Evolutionary conservation across 371 early-diverging fungal genomes (phyloP), one percentile per base, ranked within the genome.

Genomic region (Apophysomyces ossiformis): DNA sequence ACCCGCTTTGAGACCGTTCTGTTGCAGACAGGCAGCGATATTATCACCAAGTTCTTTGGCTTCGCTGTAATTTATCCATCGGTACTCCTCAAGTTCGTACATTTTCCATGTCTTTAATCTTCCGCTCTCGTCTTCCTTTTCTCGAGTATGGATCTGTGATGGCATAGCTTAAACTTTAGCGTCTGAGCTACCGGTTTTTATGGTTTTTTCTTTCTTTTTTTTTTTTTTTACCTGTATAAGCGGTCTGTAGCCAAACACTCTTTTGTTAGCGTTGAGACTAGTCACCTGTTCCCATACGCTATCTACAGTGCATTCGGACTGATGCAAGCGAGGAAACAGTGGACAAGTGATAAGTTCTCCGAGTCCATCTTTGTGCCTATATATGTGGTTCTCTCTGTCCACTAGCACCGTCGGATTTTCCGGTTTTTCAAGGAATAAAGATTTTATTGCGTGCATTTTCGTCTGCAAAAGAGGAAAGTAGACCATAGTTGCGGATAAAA

Each of bases 71-170:
- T 67, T 74, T 58, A 77, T 70, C 87, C 87, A 85, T 44, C 71
- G 65, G 64, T 85, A 85, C 54, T 85, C 81, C 7, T 77, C 75
- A n/a, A 87, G 73, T 61, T 87, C 87, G 58, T 85, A 85, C 32
- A 73, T 75, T 21, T 70, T 67, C 87, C 87, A 87, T 61, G 76
- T 78, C 56, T 85, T 87, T n/a, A 76, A 70, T 60, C 76, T 73
- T n/a, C 69, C 73, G 2, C 69, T 61, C 0, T 60, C 32, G 61
- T 67, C 69, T 63, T 74, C 43, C 57, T 73, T 63, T 63, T 78
- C 74, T 63, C 72, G 72, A 9, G 67, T 73, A 61, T 85, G 84
- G 38, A 83, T 74, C 85, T 86, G 38, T 13, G 32, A 38, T 2
- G 37, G 11, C 44, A 16, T 11, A 26, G 26, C 11, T 13, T 5